Evolutionary conservation across 2,329 filamentous ascomycete genomes (phyloP), one percentile per base, ranked within the genome.

Genomic region (Aspergillus sp.): DNA sequence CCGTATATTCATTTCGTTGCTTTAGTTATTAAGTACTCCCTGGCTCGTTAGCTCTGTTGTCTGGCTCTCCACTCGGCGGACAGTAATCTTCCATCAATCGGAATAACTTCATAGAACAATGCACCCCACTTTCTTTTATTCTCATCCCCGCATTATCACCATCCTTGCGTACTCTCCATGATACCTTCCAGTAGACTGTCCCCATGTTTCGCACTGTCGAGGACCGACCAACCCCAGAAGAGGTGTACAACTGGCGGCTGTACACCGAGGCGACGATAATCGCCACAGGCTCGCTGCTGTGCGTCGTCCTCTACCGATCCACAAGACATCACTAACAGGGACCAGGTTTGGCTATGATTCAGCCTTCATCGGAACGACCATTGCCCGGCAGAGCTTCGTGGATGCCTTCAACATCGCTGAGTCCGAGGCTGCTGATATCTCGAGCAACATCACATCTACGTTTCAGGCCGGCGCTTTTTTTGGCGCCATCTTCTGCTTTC

Each of bases 331-430:
- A 37, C 50, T 27, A 67, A 64, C 1, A 55, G 69, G n/a, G 9
- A 11, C 5, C 23, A 79, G 78, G 4, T 82, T 82, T 59, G 80
- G 81, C 14, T 83, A 84, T 63, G 82, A 84, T 61, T 79, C 77
- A 3, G 79, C 81, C 14, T 84, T 84, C 67, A 77, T 84, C 21
- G 82, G 82, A 3, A 82, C 80, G 0, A 84, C 82, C 0, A 83
- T 84, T 55, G 75, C 79, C 3, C 79, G 78, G 24, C 62, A 73
- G 17, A 77, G 75, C 57, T 84, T 84, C 70, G 74, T 77, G 61
- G 62, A 67, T 12, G 80, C 80, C 59, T 80, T 80, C 58, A 70
- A 71, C 8, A 74, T 79, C 59, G 70, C 65, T 11, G 64, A 68
- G 14, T 60, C 65, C 6, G 69, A 77, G n/a, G 66, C 71, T 45